These are phyloP conservation scores for Colletotrichum sp. DNA, from an alignment of 2,329 filamentous ascomycete genomes.

Conservation along the genomic window DNA sequence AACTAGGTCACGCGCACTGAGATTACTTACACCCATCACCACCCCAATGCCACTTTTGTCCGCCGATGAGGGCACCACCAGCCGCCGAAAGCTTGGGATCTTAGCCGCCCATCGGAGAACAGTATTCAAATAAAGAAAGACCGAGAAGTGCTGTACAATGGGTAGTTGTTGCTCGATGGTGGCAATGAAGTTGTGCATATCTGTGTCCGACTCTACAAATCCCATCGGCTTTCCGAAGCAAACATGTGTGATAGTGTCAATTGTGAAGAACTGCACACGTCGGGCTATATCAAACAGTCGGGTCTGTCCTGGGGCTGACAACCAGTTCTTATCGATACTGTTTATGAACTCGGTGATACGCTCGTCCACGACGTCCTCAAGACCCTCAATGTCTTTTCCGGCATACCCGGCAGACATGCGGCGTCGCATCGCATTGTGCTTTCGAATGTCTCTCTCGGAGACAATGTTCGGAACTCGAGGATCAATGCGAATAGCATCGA, in stretches of 20 bases:
- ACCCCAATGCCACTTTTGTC: background rate
- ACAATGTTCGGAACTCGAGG: constrained; percentile 58
- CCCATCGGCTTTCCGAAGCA: constrained; percentile 55
- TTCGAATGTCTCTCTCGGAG: constrained; percentile 50
- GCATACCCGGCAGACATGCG: constrained; percentile 59
- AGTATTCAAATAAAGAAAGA: constrained; percentile 45
- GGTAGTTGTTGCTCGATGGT: constrained; percentile 47
- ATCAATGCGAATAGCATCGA: constrained; percentile 55
- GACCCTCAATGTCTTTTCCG: constrained; percentile 55
- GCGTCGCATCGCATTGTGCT: constrained; percentile 44
- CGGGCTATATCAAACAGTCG: constrained; percentile 53
- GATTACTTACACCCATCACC: background rate
- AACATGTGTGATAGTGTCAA: constrained; percentile 58
- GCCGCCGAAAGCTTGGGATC: background rate
- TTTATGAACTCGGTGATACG: constrained; percentile 48
- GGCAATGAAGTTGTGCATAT: constrained; percentile 51
- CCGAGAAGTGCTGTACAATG: constrained; percentile 43
- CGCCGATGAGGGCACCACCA: background rate
- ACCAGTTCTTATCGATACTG: constrained; percentile 46
- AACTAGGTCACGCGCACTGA: background rate
- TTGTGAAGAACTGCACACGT: constrained; percentile 54
- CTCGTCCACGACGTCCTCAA: constrained; percentile 54
- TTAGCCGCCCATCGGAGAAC: constrained; percentile 41
- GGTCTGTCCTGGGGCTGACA: constrained; percentile 25
- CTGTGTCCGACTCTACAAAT: constrained; percentile 48